These are phyloP conservation scores for Leptographium galeiforme DNA, from an alignment of 2,329 filamentous ascomycete species.

Conservation along the genomic window DNA sequence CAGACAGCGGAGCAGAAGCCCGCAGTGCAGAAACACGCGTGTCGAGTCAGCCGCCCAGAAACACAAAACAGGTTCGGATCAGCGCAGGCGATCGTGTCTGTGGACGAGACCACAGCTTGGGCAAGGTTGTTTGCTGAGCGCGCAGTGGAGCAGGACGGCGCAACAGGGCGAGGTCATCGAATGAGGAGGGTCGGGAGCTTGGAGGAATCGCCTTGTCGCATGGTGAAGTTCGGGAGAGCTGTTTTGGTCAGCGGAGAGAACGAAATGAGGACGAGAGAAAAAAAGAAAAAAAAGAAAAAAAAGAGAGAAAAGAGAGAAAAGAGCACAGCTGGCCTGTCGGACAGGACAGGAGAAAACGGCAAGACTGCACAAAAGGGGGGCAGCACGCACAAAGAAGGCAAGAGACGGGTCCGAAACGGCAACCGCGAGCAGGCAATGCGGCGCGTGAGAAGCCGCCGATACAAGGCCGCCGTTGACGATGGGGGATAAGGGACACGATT, in stretches of 20 bases:
- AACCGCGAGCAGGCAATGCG: not conserved
- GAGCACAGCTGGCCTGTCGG: not conserved
- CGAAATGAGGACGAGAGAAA: not conserved
- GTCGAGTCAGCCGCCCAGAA: too few species aligned
- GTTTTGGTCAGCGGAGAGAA: not conserved
- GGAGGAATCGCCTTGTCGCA: conserved; percentile 4
- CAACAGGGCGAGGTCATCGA: conserved; percentile 3
- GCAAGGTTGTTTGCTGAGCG: not conserved
- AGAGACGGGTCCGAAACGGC: not conserved
- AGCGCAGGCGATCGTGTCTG: not conserved
- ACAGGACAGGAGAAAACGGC: not conserved
- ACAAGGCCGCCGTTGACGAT: not conserved
- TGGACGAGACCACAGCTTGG: not conserved
- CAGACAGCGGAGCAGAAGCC: not conserved
- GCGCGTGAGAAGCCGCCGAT: not conserved
- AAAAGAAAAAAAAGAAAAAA: not conserved
- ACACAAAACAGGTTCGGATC: not conserved
- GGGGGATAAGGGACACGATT: not conserved
- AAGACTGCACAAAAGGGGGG: not conserved
- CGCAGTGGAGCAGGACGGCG: not conserved
- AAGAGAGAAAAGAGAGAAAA: not conserved
- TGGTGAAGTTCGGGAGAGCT: conserved; percentile 1
- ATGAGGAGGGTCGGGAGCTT: not conserved
- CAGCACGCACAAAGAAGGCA: not conserved
- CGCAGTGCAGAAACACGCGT: not conserved